These are phyloP conservation scores for Tolypocladium album DNA, from an alignment of 2,329 filamentous ascomycete species.

Conservation along the genomic window DNA sequence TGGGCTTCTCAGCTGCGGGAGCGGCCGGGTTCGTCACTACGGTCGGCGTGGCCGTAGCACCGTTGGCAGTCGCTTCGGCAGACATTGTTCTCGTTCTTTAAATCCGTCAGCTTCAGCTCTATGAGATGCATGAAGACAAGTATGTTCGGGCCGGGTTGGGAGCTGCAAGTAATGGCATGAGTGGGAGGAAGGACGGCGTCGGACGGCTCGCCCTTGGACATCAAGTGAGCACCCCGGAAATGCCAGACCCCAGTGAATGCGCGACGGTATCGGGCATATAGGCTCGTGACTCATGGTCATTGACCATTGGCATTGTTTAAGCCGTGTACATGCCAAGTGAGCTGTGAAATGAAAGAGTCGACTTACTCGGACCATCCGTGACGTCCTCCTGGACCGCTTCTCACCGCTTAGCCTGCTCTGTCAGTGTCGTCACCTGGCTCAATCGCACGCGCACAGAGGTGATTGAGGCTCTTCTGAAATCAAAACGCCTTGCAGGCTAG, in stretches of 20 bases:
- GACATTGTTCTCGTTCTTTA: conserved; percentile 4
- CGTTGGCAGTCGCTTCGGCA: background rate
- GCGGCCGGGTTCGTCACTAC: background rate
- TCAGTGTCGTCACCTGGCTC: background rate
- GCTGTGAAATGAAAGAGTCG: background rate
- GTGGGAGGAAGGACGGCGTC: background rate
- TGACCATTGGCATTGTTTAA: background rate
- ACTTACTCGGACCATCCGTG: background rate
- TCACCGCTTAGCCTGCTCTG: background rate
- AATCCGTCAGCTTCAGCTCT: conserved; percentile 7
- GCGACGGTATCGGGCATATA: background rate
- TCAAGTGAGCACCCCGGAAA: background rate
- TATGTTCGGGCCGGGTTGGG: background rate
- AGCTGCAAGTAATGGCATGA: too few species aligned
- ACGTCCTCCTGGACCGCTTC: background rate
- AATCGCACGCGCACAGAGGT: background rate
- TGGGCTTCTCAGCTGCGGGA: background rate
- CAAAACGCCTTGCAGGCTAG: background rate
- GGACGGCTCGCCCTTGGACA: background rate
- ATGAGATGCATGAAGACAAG: background rate
- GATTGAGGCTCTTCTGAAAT: background rate
- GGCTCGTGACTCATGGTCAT: background rate
- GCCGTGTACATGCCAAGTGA: background rate
- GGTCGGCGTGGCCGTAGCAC: conserved; percentile 2
- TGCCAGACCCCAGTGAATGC: background rate